Conservation (phyloP, 352 stramenopile genomes). For the Phytopythium helicoides region DNA sequence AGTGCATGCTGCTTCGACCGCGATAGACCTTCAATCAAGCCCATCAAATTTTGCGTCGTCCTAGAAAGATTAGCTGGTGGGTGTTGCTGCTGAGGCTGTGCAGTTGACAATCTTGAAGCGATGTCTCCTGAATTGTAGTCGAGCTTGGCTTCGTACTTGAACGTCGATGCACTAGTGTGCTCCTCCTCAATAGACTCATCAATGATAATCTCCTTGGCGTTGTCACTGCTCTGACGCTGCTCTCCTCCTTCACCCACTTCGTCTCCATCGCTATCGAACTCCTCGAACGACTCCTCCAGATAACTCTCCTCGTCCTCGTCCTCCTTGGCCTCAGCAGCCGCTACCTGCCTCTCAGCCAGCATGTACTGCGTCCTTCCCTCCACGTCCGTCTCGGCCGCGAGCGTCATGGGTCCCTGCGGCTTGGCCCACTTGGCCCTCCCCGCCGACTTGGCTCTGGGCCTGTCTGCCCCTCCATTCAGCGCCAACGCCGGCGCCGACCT, state of each 20-base stretch:
- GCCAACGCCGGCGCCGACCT: slow-evolving; percentile 45
- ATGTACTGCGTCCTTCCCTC: slow-evolving; percentile 33
- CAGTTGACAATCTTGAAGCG: background rate
- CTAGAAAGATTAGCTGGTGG: slow-evolving; percentile 23
- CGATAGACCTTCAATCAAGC: slow-evolving; percentile 68
- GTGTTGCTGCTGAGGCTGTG: background rate
- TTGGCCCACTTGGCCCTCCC: slow-evolving; percentile 55
- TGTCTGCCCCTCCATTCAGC: slow-evolving; percentile 10
- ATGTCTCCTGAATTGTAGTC: background rate
- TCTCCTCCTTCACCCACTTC: background rate
- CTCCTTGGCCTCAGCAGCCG: slow-evolving; percentile 3
- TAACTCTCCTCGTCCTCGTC: slow-evolving; percentile 54
- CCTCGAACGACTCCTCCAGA: slow-evolving; percentile 82
- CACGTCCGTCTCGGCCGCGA: slow-evolving; percentile 29
- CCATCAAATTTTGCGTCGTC: slow-evolving; percentile 61
- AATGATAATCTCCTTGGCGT: slow-evolving; percentile 23
- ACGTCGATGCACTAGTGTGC: background rate
- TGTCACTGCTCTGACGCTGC: background rate
- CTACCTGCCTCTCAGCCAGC: slow-evolving; percentile 17
- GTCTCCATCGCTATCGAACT: slow-evolving; percentile 55
- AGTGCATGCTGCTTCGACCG: slow-evolving; percentile 62
- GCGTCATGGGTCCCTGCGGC: slow-evolving; percentile 37
- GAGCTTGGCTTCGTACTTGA: background rate
- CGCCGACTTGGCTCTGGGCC: slow-evolving; percentile 5
- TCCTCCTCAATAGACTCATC: slow-evolving; percentile 3